Conservation (phyloP, 83 land plant genomes). For the Isoetes engelmannii region DNA sequence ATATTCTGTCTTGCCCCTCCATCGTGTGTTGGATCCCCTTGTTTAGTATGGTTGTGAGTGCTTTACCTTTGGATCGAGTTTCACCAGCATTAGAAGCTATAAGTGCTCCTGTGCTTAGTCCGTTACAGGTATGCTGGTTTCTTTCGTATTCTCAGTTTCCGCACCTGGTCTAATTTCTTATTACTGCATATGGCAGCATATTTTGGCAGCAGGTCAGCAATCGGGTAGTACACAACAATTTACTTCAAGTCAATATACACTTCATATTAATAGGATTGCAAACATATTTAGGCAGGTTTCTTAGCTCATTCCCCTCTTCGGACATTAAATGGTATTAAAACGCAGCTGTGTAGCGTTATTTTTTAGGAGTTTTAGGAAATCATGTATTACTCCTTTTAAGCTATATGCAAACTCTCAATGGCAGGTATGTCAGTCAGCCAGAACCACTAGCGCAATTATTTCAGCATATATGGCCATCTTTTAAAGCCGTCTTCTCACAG, state of each 20-base stretch:
- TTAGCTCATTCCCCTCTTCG: background rate
- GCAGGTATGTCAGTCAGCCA: constrained; percentile 78
- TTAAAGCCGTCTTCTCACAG: constrained; percentile 75
- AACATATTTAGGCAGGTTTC: constrained; percentile 69
- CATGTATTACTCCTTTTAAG: too few relatives aligned
- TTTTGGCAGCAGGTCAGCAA: constrained; percentile 51
- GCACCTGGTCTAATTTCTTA: background rate
- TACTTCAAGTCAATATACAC: constrained; percentile 58
- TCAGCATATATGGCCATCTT: constrained; percentile 75
- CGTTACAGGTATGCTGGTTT: constrained; percentile 54
- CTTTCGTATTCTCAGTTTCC: background rate
- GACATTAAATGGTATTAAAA: too few relatives aligned
- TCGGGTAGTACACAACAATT: constrained; percentile 49
- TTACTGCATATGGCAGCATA: constrained; percentile 36
- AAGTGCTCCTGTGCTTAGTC: constrained; percentile 59
- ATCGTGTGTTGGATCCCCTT: background rate
- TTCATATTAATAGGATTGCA: constrained; percentile 80
- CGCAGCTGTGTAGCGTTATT: background rate
- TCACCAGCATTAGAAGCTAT: constrained; percentile 69
- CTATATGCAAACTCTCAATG: background rate
- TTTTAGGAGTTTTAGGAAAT: background rate
- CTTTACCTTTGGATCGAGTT: constrained; percentile 70
- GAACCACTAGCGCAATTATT: constrained; percentile 84
- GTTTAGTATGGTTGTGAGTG: constrained; percentile 76
- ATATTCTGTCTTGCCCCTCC: background rate